phyloP scores from a whole-genome alignment of 148 eudicot genomes.

The Dysphania ambrosioides region DNA sequence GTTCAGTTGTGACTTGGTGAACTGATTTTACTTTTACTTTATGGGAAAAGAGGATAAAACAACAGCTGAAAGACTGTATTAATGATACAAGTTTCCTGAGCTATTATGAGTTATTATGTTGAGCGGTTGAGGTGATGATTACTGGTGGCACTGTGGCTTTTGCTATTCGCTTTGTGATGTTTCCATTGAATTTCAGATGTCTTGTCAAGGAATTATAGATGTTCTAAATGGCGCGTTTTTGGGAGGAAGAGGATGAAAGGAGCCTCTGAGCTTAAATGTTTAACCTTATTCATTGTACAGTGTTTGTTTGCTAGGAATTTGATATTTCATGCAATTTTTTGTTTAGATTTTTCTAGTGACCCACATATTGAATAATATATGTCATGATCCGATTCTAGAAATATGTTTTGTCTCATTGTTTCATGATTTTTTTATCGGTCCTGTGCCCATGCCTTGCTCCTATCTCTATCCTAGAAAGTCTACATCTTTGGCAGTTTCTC shows the following conservation, averaged over 20 bases:
- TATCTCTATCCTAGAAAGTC: background rate
- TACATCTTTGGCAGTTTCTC: background rate
- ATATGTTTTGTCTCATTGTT: background rate
- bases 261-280: background rate
- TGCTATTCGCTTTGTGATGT: no score
- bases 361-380: background rate
- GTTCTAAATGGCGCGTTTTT: no score
- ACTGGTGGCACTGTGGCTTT: background rate
- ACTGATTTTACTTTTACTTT: no score
- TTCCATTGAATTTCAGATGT: background rate
- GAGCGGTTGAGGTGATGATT: background rate
- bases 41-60: no score
- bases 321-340: background rate
- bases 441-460: conserved; percentile 4
- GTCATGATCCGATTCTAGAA: background rate
- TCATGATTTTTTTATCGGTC: background rate
- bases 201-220: no score
- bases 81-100: background rate
- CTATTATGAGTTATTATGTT: background rate
- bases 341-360: background rate
- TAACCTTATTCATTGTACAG: no score
- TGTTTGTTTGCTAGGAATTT: background rate
- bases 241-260: background rate
- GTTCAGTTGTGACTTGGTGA: no score
- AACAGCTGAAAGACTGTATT: background rate